Base-by-base conservation (phyloP, 805 yeast genomes). In the Maudiozyma barnettii region DNA sequence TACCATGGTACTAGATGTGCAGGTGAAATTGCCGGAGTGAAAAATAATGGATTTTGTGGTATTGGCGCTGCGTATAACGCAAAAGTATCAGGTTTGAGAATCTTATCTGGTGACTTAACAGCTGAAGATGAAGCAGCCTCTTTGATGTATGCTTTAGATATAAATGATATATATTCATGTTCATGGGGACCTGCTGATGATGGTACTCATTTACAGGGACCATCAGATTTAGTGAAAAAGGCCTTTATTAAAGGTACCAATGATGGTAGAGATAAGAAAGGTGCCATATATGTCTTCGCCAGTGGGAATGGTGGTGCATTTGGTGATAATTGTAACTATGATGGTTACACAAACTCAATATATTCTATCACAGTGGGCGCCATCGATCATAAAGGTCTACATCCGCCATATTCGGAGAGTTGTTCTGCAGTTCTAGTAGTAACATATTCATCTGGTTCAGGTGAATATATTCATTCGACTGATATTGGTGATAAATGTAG, bases 131-230 rank as follows among this genome's bases (percentile, higher is more conserved):
- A 93, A 65, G 98, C 98, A 0, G 78, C 84, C 2, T 84, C 98
- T 1, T 70, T 93, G 73, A 74, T 85, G 35, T 84, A 85, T 65
- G 90, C 81, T 0, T 69, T 84, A 52, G 90, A 87, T 51, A 76
- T 78, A 23, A 93, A 93, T 65, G 96, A 93, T 64, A 93, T 93
- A 37, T 93, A 89, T 63, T 86, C 96, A 3, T 93, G 99, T 65
- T 88, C 96, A 3, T 93, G 99, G 99, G 99, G 99, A 7, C 99
- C 99, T 2, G 77, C 88, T 2, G 99, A 93, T 64, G 86, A 91
- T 63, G 99, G 99, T 0, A 73, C 65, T 48, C 77, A 95, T 1
- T 78, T 93, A 74, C 89, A 86, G 45, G 93, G 79, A 3, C 99
- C 99, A 0, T 85, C 86, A 21, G 63, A 69, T 31, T 58, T 91